A percentile compares a stretch with the other conserved stretches of the same genome.
Evolutionary conservation across 441 rosid species (phyloP).

Genomic region (Rhodomyrtus psidioides): DNA sequence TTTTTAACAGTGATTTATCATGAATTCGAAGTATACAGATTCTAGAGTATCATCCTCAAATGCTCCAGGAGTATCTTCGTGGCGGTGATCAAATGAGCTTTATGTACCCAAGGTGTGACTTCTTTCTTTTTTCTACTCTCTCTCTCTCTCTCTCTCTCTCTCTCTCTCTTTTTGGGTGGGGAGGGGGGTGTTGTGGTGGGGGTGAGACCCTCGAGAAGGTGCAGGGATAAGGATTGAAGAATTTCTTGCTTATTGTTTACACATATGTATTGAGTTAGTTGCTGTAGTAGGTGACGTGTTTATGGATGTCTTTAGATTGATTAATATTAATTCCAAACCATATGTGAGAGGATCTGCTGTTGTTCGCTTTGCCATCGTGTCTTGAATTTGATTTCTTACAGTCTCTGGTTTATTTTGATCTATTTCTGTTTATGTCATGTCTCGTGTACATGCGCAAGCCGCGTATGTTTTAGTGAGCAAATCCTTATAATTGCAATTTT

Average conservation of each 20-base stretch:
- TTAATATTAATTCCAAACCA: neutral
- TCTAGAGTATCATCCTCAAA: slow-evolving; percentile 97
- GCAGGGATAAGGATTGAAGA: neutral
- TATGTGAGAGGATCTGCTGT: neutral
- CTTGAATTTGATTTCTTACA: neutral
- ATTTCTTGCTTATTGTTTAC: neutral
- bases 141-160: neutral
- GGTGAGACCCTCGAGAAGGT: neutral
- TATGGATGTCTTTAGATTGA: neutral
- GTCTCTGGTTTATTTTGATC: neutral
- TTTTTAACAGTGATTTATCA: neutral
- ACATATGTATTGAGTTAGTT: neutral
- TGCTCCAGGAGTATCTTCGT: slow-evolving; percentile 89
- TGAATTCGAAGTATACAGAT: slow-evolving; percentile 40
- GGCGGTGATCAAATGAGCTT: slow-evolving; percentile 98
- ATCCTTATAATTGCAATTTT: neutral
- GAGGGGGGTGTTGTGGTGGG: neutral
- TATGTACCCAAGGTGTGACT: slow-evolving; percentile 88
- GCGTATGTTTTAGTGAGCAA: neutral
- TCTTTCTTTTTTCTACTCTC: neutral
- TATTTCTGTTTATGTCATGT: neutral
- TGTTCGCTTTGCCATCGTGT: neutral
- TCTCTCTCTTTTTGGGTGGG: neutral
- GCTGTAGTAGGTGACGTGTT: neutral
- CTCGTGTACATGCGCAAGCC: neutral